Evolutionary conservation across 805 yeast species (phyloP), one percentile per base, ranked within the genome.

Genomic region (Tetrapisispora arboricola): DNA sequence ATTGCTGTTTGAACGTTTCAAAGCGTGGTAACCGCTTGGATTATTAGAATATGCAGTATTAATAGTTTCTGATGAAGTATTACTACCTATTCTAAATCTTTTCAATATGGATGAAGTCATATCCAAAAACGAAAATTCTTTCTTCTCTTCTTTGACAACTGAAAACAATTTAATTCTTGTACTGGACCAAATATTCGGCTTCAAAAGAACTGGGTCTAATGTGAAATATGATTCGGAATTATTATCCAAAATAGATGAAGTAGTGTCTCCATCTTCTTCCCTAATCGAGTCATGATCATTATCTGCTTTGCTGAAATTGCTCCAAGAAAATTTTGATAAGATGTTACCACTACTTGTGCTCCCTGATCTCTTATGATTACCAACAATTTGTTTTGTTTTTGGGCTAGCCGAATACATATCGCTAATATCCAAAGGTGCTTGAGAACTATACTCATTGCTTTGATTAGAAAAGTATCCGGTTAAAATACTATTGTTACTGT

Each of bases 151-250:
- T 35, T 59, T 65, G 44, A 61, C 66, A 9, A 78, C 63, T 30
- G 64, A 65, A 57, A 81, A 79, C 36, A 79, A 64, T 46, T 55
- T 65, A 15, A 79, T 60, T 15, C 60, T 47, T 3, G 83, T 74
- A 9, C 64, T 64, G 16, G 65, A 62, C 83, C 83, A 79, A 12
- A 71, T 66, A 43, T 76, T 76, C 3, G 64, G 55, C 39, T 61
- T 56, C 10, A 66, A 49, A 4, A 65, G 33, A 3, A 65, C 58
- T 2, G 55, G 45, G 19, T 60, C 63, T 2, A 53, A 25, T 2
- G 58, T 53, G 47, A 62, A 31, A 12, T 34, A 47, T 58, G 36
- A 9, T 12, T 18, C 31, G 3, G 20, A 28, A 11, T 20, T 27
- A 9, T 28, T 33, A 18, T 45, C 41, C 33, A 50, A 52, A 17